Conservation (phyloP, 2,329 filamentous ascomycete genomes). For the Clonostachys rosea region DNA sequence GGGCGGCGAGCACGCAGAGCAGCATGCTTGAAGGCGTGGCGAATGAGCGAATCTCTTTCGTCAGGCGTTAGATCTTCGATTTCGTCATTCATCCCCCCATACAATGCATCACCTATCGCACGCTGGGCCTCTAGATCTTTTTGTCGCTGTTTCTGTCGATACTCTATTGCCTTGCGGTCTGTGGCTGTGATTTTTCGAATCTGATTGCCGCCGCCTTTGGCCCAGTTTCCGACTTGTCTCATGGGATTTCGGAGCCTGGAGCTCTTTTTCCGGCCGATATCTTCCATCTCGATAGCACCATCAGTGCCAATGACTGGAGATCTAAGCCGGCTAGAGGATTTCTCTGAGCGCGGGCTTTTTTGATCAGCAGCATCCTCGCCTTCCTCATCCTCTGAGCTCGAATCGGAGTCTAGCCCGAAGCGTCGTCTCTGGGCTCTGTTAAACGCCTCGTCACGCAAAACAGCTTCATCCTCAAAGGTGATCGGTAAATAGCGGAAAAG, state of each 20-base stretch:
- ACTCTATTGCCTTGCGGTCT: slow-evolving; percentile 34
- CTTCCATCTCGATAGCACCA: slow-evolving; percentile 34
- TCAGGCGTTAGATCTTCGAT: slow-evolving; percentile 90
- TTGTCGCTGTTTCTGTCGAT: slow-evolving; percentile 40
- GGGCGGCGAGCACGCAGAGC: slow-evolving; percentile 81
- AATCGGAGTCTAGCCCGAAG: slow-evolving; percentile 56
- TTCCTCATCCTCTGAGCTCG: slow-evolving; percentile 22
- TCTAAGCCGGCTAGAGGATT: not conserved
- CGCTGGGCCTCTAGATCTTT: slow-evolving; percentile 69
- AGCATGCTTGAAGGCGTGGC: slow-evolving; percentile 85
- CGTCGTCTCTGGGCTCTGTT: slow-evolving; percentile 70
- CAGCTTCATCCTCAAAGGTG: slow-evolving; percentile 92
- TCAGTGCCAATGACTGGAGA: slow-evolving; percentile 7
- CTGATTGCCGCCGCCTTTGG: slow-evolving; percentile 35
- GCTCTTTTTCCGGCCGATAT: slow-evolving; percentile 6
- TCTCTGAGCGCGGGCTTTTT: not conserved
- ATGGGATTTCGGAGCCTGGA: slow-evolving; percentile 35
- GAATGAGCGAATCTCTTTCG: slow-evolving; percentile 79
- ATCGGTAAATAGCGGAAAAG: slow-evolving; percentile 88
- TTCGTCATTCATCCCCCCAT: slow-evolving; percentile 84
- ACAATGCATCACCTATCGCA: slow-evolving; percentile 75
- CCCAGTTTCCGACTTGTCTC: slow-evolving; percentile 41
- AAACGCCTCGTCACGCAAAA: slow-evolving; percentile 86
- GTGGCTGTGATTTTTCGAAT: slow-evolving; percentile 35
- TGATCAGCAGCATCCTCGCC: not conserved